Base-by-base conservation (phyloP, 176 grass and related monocot species). In the Thinopyrum elongatum region DNA sequence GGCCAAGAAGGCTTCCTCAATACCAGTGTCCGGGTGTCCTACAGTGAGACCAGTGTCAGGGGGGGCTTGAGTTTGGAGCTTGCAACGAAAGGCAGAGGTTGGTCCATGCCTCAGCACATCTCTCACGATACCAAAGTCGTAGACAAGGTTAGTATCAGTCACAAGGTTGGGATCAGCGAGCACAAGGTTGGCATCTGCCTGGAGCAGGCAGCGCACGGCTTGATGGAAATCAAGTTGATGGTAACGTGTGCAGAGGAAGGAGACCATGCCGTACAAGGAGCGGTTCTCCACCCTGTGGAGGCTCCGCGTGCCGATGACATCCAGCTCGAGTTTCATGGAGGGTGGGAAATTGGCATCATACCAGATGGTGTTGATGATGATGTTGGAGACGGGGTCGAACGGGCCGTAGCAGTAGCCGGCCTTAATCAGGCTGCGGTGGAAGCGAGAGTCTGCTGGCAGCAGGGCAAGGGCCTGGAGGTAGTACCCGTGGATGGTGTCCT, bases 281-380 rank as follows among this genome's bases (percentile, higher is more conserved):
- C 51, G 33, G 12, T 28, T 74, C 68, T 83, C 81, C 14, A 22
- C 41, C 33, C 51, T 23, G 23, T 62, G 81, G 68, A 83, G 68
- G 34, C 22, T 29, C 14, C 7, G 1, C 0, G 66, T 82, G 80
- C 66, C 5, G 23, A 80, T 21, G 3, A 7, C 16, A 14, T 41
- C 38, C 16, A 65, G 25, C 8, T 80, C 78, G 0, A 80, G 8
- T 7, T 19, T 62, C 2, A 10, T 12, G 30, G 30, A 2, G 25
- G 15, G 78, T 1, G 61, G 78, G 61, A 80, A 80, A 0, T 4
- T 36, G 1, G 78, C 38, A 8, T 80, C 38, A 0, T 80, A 65
- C 61, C 60, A 80, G 61, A 80, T 4, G 8, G 77, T 80, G 77
- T 80, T 80, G n/a, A n/a, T n/a, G n/a, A n/a, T n/a, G n/a, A n/a